A percentile compares a stretch with the other conserved stretches of the same genome.
phyloP scores from a whole-genome alignment of 169 alveolate species.

The Cryptosporidium felis region DNA sequence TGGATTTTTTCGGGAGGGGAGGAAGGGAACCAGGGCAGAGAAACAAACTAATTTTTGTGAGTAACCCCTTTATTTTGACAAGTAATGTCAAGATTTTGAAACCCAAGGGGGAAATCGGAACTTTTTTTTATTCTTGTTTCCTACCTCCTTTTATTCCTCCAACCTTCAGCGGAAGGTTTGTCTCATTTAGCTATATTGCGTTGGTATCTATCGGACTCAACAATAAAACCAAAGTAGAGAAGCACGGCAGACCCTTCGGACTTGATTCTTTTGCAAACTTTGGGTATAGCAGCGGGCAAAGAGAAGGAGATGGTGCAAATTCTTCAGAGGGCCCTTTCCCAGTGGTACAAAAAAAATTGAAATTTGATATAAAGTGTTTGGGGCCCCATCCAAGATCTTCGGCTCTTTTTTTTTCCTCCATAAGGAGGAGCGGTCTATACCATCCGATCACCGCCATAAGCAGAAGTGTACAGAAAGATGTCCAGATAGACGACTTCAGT shows the following conservation, averaged over 20 bases:
- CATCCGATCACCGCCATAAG: constrained; percentile 43
- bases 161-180: constrained; percentile 22
- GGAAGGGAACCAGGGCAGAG: background rate
- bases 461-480: background rate
- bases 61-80: constrained; percentile 49
- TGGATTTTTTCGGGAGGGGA: background rate
- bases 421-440: background rate
- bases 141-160: constrained; percentile 66
- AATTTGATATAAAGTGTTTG: constrained; percentile 40
- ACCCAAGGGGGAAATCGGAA: constrained; percentile 21
- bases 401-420: background rate
- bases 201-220: constrained; percentile 46
- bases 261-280: background rate
- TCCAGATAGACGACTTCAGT: background rate
- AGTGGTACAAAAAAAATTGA: constrained; percentile 27
- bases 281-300: no score
- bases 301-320: background rate
- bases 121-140: constrained; percentile 25
- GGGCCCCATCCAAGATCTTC: constrained; percentile 57
- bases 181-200: constrained; percentile 6
- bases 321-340: background rate
- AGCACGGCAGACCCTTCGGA: background rate
- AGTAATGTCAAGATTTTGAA: constrained; percentile 15
- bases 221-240: background rate
- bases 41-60: constrained; percentile 35